Base-by-base conservation (phyloP, 306 rosid genomes). In the Trifolium fragiferum region DNA sequence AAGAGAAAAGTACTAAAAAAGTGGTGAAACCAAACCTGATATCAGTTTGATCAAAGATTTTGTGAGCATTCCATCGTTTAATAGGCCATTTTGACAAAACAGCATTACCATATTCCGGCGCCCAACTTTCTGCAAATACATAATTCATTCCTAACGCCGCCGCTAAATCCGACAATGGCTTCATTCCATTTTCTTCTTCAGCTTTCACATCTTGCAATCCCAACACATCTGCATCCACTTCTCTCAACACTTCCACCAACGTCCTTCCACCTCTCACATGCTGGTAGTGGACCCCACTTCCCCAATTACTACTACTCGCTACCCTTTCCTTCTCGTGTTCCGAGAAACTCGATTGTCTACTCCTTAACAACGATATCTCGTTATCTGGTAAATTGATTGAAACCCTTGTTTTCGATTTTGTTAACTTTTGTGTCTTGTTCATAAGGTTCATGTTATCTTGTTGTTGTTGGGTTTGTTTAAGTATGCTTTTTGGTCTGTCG, bases 101-200 rank as follows among this genome's bases (percentile, higher is more conserved):
- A 46, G 98, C 97, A 63, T 90, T 94, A 68, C 98, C 98, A 68
- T 87, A 94, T 76, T 94, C 88, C 16, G 98, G 98, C 21, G 98
- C 98, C 98, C 98, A 94, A 73, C 98, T 94, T 73, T 94, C 98
- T 0, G 98, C 98, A 58, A 94, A 94, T 1, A 90, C 97, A 60
- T 84, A 94, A 19, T 82, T 78, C 98, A 94, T 91, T 0, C 98
- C 96, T 64, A 94, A 70, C 11, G 94, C 89, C 8, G 70, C 59
- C 3, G 98, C 98, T 79, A 94, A 91, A 74, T 94, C 97, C 0
- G 98, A 91, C 70, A 94, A 81, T 8, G 97, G 98, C 63, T 84
- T 94, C 98, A 94, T 94, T 7, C 77, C 96, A 70, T 91, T 94
- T 60, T 89, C 97, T 81, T 94, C 98, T 79, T 87, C 98, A 7